Base-by-base conservation (phyloP, 2,329 filamentous ascomycete species). In the Fusarium siculi region DNA sequence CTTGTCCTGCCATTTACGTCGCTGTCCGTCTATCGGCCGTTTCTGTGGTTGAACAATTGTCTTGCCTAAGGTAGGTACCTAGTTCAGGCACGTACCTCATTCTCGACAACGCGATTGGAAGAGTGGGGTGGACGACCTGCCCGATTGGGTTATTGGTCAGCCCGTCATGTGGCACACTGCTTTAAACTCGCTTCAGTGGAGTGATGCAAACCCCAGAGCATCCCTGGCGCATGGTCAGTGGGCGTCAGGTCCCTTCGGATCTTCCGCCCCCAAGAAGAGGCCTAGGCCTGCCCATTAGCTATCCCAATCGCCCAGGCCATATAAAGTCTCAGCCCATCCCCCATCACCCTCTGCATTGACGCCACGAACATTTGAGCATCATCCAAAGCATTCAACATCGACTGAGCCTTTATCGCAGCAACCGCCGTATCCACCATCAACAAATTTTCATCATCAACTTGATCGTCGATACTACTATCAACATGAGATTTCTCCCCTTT, bases 401-500 rank as follows among this genome's bases (percentile, higher is more conserved):
- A 53, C 28, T 32, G 30, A 52, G 59, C 30, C 18, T 61, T 66
- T 50, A 36, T 66, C 63, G 50, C 49, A 54, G 53, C 46, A 34
- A 64, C 34, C 44, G 43, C 39, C 43, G 30, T 30, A 60, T 49
- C 32, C 37, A 47, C 30, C 37, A 25, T 30, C 36, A 34, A 47
- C 44, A 30, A 46, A 53, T n/a, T n/a, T 37, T 28, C n/a, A 44
- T 39, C 44, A 59, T 64, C 42, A 58, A 60, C n/a, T 44, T 39
- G 18, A 37, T 56, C 32, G 30, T 21, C 44, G 25, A 54, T 50
- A 59, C 58, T 46, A 15, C 57, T 56, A 28, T 67, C 78, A 87
- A 69, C 63, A 96, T 96, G 93, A 93, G 89, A 84, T 83, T 91
- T 76, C 80, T 84, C 67, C 73, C 85, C 21, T 79, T 88, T 68